Conservation (phyloP, 495 filamentous ascomycete species). For the Penicillium arizonense region DNA sequence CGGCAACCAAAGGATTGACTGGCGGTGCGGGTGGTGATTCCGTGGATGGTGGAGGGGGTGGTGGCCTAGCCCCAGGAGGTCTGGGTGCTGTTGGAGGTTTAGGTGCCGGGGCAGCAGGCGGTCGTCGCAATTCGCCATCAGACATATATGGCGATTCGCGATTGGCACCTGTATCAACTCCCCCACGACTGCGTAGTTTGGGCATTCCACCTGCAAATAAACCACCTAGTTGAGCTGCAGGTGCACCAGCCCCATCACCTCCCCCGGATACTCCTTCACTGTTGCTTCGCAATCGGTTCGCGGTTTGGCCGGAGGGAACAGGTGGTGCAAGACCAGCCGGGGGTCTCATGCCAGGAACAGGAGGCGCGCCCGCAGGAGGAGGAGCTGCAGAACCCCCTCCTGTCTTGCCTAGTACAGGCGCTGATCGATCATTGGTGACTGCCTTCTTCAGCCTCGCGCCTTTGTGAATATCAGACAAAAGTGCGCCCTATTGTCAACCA, state of each 20-base stretch:
- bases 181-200: constrained; percentile 85
- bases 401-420: constrained; percentile 62
- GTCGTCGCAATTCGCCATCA: constrained; percentile 62
- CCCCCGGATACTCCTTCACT: constrained; percentile 62
- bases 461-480: constrained; percentile 88
- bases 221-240: constrained; percentile 76
- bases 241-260: constrained; percentile 39
- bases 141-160: constrained; percentile 74
- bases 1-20: constrained; percentile 56
- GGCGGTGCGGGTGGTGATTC: constrained; percentile 50
- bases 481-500: constrained; percentile 61
- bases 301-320: constrained; percentile 52
- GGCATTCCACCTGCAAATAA: constrained; percentile 95
- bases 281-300: constrained; percentile 73
- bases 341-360: constrained; percentile 67
- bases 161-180: constrained; percentile 84
- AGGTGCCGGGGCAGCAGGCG: constrained; percentile 46
- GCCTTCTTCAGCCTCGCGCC: constrained; percentile 79
- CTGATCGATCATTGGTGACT: constrained; percentile 92
- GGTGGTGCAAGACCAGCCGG: constrained; percentile 77
- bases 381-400: constrained; percentile 57
- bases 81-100: constrained; percentile 62
- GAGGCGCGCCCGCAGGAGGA: constrained; percentile 70
- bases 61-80: constrained; percentile 54
- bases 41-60: constrained; percentile 55